Conservation (phyloP, 164 flowering plant genomes). For the Cinnamomum chago region DNA sequence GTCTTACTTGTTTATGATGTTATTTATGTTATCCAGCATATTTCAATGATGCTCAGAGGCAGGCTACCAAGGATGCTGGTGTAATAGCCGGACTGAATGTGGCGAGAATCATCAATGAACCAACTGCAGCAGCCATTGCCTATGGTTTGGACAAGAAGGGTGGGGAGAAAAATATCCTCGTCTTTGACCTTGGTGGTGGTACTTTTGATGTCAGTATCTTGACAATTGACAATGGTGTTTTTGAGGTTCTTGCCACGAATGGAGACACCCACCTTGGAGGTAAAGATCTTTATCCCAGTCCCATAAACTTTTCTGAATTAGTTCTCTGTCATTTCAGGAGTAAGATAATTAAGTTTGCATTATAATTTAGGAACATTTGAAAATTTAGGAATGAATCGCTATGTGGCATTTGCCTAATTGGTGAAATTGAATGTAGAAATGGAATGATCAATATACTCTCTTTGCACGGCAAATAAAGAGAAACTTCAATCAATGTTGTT, state of each 20-base stretch:
- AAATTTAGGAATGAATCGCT: no score
- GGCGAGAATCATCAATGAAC: slow-evolving; percentile 86
- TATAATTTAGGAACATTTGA: no score
- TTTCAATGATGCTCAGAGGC: slow-evolving; percentile 94
- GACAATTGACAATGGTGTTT: slow-evolving; percentile 90
- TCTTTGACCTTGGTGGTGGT: slow-evolving; percentile 91
- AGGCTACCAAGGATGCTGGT: slow-evolving; percentile 97
- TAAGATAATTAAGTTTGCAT: no score
- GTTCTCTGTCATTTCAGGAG: background rate
- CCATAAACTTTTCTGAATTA: background rate
- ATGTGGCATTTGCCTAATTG: no score
- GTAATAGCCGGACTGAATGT: slow-evolving; percentile 86
- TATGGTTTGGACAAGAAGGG: slow-evolving; percentile 91
- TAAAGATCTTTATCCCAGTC: slow-evolving; percentile 10
- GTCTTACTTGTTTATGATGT: background rate
- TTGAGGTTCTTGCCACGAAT: slow-evolving; percentile 89
- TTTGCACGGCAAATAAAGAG: no score
- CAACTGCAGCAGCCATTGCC: slow-evolving; percentile 93
- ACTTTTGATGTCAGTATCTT: slow-evolving; percentile 93
- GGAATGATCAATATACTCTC: no score
- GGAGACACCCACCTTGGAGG: slow-evolving; percentile 97
- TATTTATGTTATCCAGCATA: slow-evolving; percentile 47
- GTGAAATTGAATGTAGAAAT: no score
- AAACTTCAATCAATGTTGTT: no score
- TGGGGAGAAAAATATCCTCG: slow-evolving; percentile 93